Percentiles rank a stretch among this genome's conserved stretches.
phyloP scores from a whole-genome alignment of 176 grass and related monocot species.

The Melocanna baccifera region DNA sequence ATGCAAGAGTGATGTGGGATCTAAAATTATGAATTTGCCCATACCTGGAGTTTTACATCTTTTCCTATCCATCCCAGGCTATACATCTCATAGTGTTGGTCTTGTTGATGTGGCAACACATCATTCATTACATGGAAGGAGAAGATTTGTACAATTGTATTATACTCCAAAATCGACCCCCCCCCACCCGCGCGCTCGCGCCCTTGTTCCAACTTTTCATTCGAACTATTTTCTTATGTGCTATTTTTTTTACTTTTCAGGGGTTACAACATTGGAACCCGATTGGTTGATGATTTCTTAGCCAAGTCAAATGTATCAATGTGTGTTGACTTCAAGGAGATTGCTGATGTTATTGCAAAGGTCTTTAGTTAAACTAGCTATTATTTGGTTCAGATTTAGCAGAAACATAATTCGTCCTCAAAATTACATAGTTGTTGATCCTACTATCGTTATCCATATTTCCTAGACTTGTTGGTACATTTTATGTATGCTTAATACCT shows the following conservation, averaged over 20 bases:
- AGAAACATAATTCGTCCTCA: background rate
- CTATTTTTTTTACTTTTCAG: constrained; percentile 38
- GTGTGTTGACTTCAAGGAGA: constrained; percentile 98
- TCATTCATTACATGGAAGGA: background rate
- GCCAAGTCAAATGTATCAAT: constrained; percentile 92
- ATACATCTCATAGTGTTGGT: background rate
- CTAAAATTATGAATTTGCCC: background rate
- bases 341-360: constrained; percentile 94
- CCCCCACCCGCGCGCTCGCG: too few species aligned
- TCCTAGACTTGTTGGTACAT: background rate
- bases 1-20: background rate
- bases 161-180: background rate
- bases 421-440: background rate
- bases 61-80: background rate
- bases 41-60: background rate
- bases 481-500: background rate
- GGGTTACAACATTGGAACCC: constrained; percentile 96
- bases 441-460: background rate
- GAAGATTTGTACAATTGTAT: background rate
- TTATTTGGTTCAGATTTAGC: background rate
- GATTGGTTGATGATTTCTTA: constrained; percentile 94
- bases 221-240: too few species aligned
- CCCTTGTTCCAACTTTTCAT: too few species aligned
- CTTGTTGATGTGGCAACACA: background rate
- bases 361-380: constrained; percentile 31